Evolutionary conservation across 371 early-diverging fungal genomes (phyloP), one percentile per base, ranked within the genome.

Genomic region (Phascolomyces articulosus): DNA sequence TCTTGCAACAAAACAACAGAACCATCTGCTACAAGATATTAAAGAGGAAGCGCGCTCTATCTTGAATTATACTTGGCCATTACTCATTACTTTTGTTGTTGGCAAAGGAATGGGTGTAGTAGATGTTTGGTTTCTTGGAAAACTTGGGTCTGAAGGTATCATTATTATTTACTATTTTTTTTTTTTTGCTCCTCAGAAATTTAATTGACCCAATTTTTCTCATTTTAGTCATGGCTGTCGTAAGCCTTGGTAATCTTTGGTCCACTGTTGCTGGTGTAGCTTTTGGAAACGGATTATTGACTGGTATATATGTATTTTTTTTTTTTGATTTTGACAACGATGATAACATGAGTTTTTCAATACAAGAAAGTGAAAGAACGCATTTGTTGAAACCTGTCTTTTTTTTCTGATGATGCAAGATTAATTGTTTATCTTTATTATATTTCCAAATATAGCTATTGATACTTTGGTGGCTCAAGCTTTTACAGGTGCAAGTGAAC

Each of bases 391-490:
- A 34, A 9, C 11, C 6, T 34, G 34, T 11, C 11, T 34, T 34
- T 34, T 34, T 34, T 9, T 9, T 34, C 11, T 34, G 34, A 34
- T 34, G 34, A 6, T 34, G 34, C 11, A 16, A 44, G 44, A 15
- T 16, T 44, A 44, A n/a, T 1, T 15, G 16, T 13, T 44, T 13
- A 4, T 13, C 16, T 13, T 44, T 13, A 4, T 13, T 44, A 44
- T 4, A 44, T 44, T 13, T 4, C 18, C n/a, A 44, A 18, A 48
- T 41, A 29, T 27, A 78, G 81, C 81, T 16, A 73, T 78, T 24
- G 81, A 81, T 59, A 81, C 81, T 1, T 53, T 81, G 26, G 78
- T 76, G 20, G 66, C 81, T 20, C 81, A 81, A 57, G 78, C 81
- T 2, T 78, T 68, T 51, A 81, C 81, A 3, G 77, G 75, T 0